Conservation (phyloP, 176 grass and related monocot genomes). For the Cenchrus americanus region DNA sequence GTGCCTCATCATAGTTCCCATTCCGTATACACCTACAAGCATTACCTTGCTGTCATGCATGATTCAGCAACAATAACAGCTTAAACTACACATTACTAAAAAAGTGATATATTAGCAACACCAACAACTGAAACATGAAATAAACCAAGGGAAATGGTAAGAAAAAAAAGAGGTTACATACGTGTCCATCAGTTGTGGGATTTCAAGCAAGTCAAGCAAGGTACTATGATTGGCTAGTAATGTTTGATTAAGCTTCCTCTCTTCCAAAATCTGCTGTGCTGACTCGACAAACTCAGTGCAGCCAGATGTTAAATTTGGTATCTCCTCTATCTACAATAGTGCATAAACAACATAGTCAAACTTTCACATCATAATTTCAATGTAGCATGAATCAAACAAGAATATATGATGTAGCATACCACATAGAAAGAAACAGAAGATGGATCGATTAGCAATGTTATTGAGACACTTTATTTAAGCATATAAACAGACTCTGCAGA, state of each 20-base stretch:
- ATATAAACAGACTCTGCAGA: neutral
- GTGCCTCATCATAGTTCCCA: constrained; percentile 98
- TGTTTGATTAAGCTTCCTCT: constrained; percentile 97
- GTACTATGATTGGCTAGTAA: constrained; percentile 93
- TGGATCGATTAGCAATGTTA: neutral
- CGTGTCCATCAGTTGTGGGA: constrained; percentile 98
- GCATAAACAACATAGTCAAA: constrained; percentile 33
- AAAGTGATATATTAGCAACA: constrained; percentile 7
- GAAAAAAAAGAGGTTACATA: constrained; percentile 50
- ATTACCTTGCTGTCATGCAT: constrained; percentile 17
- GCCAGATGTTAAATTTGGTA: constrained; percentile 97
- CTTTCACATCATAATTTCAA: constrained; percentile 24
- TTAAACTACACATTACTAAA: constrained; percentile 24
- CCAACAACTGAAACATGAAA: constrained; percentile 4
- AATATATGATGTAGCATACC: constrained; percentile 4
- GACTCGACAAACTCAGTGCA: constrained; percentile 96
- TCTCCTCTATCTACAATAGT: constrained; percentile 85
- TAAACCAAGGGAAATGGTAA: constrained; percentile 12
- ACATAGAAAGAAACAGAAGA: neutral
- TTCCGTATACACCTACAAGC: constrained; percentile 87
- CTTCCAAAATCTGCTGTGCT: constrained; percentile 95
- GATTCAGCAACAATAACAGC: constrained; percentile 20
- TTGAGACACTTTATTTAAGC: constrained; percentile 12
- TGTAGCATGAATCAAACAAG: neutral
- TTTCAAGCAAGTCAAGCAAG: constrained; percentile 96